Base-by-base conservation (phyloP, 1,284 basidiomycete genomes). In the Ganoderma lucidum region DNA sequence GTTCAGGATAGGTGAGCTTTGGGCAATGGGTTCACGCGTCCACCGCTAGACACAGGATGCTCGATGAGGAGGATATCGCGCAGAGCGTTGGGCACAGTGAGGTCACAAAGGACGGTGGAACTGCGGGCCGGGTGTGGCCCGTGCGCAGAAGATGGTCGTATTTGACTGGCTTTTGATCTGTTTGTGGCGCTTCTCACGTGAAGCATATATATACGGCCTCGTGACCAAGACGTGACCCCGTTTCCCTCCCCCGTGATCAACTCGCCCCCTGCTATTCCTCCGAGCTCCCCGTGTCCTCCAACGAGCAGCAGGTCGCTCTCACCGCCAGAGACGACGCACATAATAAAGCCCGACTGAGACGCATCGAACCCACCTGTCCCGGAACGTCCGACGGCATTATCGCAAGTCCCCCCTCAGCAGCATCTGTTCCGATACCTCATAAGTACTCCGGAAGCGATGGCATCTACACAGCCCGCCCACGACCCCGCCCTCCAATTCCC, bases 181-280 rank as follows among this genome's bases (percentile, higher is more conserved):
- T 75, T 80, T 78, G 75, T 68, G 56, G 51, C 55, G 71, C 39
- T 61, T 79, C 78, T 77, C 79, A 80, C 79, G 78, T 79, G 78
- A 76, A 68, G 74, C 59, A 67, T 79, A 78, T 78, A 80, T 77
- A 79, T 75, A 63, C 67, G 70, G 62, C 75, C 73, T 75, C 78
- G 78, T 78, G 78, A 76, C 72, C 69, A 70, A 53, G 75, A 73
- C 80, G 80, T 81, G 80, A 81, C 80, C 75, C 76, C 76, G 70
- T 75, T 75, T 75, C 73, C 71, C 73, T 72, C 78, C 79, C 80
- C 77, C 80, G 80, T 81, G 80, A 81, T 80, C 80, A 69, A 75
- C 72, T 74, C 76, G 65, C 71, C 75, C 70, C 71, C 71, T 55
- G 68, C 68, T 71, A 64, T 68, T 65, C 73, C 67, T 70, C 48